A percentile compares a stretch with the other conserved stretches of the same genome.
phyloP scores from a whole-genome alignment of 208 protist species.

The Wallacemonas rigidus region DNA sequence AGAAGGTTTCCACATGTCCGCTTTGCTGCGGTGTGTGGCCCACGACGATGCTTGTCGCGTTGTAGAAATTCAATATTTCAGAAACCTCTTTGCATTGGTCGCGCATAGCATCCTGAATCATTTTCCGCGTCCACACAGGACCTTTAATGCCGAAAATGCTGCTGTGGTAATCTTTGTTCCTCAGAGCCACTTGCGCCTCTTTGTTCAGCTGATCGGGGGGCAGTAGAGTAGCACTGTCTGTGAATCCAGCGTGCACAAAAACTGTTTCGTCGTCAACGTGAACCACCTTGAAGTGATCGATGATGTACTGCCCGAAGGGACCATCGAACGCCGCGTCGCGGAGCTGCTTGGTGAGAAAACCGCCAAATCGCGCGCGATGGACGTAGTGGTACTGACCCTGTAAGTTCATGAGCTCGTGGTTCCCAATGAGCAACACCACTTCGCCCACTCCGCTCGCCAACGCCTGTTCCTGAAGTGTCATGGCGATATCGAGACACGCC shows the following conservation, averaged over 20 bases:
- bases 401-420: slow-evolving; percentile 89
- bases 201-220: slow-evolving; percentile 43
- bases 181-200: slow-evolving; percentile 39
- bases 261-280: slow-evolving; percentile 48
- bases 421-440: slow-evolving; percentile 78
- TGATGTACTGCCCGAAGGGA: slow-evolving; percentile 60
- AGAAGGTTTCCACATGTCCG: slow-evolving; percentile 63
- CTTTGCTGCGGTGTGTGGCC: slow-evolving; percentile 70
- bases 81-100: slow-evolving; percentile 46
- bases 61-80: slow-evolving; percentile 32
- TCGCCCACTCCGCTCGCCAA: slow-evolving; percentile 38
- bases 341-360: slow-evolving; percentile 50
- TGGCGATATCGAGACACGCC: slow-evolving; percentile 49
- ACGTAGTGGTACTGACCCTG: slow-evolving; percentile 73
- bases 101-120: slow-evolving; percentile 62
- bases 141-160: slow-evolving; percentile 47
- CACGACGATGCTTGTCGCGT: slow-evolving; percentile 63
- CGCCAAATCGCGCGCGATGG: slow-evolving; percentile 47
- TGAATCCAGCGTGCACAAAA: slow-evolving; percentile 79
- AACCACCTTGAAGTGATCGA: slow-evolving; percentile 60
- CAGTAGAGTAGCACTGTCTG: background rate
- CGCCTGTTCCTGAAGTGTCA: slow-evolving; percentile 51
- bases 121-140: slow-evolving; percentile 71
- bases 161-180: slow-evolving; percentile 31
- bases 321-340: slow-evolving; percentile 56